phyloP scores from a whole-genome alignment of 371 early-diverging fungal genomes.

The Haplosporangium sp. region DNA sequence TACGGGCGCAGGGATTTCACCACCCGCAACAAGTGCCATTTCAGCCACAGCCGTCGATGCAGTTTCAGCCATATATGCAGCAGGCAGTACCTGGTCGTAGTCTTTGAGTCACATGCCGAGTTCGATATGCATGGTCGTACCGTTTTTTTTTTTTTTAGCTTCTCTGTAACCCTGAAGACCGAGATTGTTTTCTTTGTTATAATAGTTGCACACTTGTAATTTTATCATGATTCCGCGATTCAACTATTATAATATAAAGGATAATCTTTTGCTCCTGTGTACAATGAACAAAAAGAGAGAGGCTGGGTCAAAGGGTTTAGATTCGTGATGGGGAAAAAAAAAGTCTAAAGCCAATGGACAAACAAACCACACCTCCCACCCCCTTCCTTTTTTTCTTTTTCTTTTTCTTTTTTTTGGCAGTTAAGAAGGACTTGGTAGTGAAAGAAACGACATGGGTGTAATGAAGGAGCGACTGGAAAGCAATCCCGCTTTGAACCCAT shows the following conservation, averaged over 20 bases:
- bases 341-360: too few species aligned
- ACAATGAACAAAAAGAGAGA: too few species aligned
- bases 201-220: conserved; percentile 6
- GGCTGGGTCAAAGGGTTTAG: too few species aligned
- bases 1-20: background rate
- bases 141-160: background rate
- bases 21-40: background rate
- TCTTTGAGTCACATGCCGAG: background rate
- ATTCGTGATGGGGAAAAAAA: too few species aligned
- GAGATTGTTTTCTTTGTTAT: too few species aligned
- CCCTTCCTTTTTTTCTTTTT: background rate
- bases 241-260: too few species aligned
- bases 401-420: background rate
- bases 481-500: too few species aligned
- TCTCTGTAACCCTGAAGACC: background rate
- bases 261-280: too few species aligned
- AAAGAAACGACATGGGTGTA: background rate
- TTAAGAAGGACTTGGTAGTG: background rate
- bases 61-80: conserved; percentile 4
- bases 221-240: conserved; percentile 6
- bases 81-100: conserved; percentile 4
- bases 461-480: too few species aligned
- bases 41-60: conserved; percentile 3
- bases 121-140: background rate
- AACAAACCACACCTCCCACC: too few species aligned